These are phyloP conservation scores for Metschnikowia cerradonensis DNA, from an alignment of 805 yeast genomes.

Conservation along the genomic window DNA sequence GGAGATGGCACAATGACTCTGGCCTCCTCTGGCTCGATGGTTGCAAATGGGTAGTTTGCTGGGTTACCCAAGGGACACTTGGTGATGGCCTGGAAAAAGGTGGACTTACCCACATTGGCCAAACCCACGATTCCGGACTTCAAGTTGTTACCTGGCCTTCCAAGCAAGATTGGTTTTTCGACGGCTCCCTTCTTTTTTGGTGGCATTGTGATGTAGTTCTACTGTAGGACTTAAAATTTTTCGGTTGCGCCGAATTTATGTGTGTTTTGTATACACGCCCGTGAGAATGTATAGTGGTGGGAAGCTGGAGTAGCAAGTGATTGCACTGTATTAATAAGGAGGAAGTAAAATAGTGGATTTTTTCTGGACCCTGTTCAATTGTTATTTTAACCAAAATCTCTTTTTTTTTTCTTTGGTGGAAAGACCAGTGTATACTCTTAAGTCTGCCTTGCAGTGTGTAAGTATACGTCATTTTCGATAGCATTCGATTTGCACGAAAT, in stretches of 20 bases:
- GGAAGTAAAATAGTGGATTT: background rate
- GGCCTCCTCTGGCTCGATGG: conserved; percentile 67
- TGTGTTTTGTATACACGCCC: conserved; percentile 4
- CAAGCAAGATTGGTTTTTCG: conserved; percentile 68
- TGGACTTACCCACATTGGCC: conserved; percentile 22
- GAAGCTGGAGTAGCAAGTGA: background rate
- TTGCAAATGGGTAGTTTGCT: conserved; percentile 64
- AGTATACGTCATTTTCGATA: background rate
- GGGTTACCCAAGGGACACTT: conserved; percentile 23
- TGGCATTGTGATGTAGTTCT: conserved; percentile 45
- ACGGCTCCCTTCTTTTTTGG: conserved; percentile 64
- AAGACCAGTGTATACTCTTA: background rate
- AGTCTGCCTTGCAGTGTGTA: background rate
- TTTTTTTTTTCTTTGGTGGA: background rate
- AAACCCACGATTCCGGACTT: conserved; percentile 43
- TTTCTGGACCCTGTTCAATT: background rate
- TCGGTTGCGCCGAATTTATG: conserved; percentile 12
- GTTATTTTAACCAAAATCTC: no score
- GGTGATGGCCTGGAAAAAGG: conserved; percentile 23
- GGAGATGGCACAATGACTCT: conserved; percentile 22
- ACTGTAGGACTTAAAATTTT: conserved; percentile 11
- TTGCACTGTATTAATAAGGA: background rate
- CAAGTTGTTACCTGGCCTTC: conserved; percentile 36
- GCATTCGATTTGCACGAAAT: background rate
- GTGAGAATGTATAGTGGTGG: background rate